Base-by-base conservation (phyloP, 257 asterid genomes). In the Gynochthodes officinalis region DNA sequence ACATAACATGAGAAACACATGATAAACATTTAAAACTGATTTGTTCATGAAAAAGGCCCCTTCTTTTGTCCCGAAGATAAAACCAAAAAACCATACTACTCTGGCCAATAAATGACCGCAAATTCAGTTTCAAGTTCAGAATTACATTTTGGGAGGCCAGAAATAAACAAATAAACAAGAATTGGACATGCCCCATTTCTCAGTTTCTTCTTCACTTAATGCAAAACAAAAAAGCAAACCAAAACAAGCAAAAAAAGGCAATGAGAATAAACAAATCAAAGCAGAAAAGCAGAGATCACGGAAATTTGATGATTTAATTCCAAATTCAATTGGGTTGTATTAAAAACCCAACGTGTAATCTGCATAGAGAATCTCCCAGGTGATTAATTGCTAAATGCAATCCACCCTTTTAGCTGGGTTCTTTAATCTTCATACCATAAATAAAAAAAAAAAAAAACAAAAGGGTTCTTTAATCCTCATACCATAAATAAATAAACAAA, bases 251-350 rank as follows among this genome's bases (percentile, higher is more conserved):
- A 19, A 39, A 21, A 46, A 59, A 33, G 64, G 64, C 46, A 73
- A 59, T 64, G 74, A 43, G 43, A 76, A 70, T 48, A 35, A 67
- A 67, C 59, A 59, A 28, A 82, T 69, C 48, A 71, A 53, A 57
- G 46, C 27, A 69, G 67, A 25, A 73, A 79, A 75, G 58, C 57
- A 59, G 54, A 70, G 54, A 79, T 75, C 87, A 80, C 73, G 76
- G 64, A 61, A 71, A 85, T 76, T 85, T 42, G 67, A 54, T 55
- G 82, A 81, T 73, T 86, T 68, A 85, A 81, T 83, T 79, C 88
- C 78, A 80, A 75, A 75, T 57, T 70, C 71, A 78, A 75, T 53
- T 75, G 79, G 55, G 79, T 65, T 15, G 60, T 0, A 53, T 1
- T 9, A 53, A 75, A 69, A 82, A 75, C 79, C 83, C 76, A 70